Base-by-base conservation (phyloP, 2,329 filamentous ascomycete genomes). In the Aspergillus fischeri region DNA sequence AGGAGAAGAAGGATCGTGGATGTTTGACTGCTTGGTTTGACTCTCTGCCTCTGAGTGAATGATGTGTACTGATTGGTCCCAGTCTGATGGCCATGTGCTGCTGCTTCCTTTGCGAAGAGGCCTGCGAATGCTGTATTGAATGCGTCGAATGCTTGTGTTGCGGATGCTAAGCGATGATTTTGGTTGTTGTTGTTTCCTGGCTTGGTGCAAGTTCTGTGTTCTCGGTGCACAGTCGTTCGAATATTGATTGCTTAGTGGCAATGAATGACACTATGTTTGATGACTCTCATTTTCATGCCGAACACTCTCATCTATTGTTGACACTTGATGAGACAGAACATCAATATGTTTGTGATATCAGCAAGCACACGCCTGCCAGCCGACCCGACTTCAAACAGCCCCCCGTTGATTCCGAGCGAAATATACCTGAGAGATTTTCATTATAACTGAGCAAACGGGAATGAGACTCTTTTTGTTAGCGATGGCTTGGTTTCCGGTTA, bases 81-180 rank as follows among this genome's bases (percentile, higher is more conserved):
- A 63, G 62, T 58, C 44, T 63, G 24, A 55, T 62, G 57, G 61
- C 62, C 8, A 52, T 63, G 58, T 63, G 62, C 62, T 63, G 62
- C 44, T 63, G 62, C 28, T 63, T 63, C 54, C 58, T 63, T 17
- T 63, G 62, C 56, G 62, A 63, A 27, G 62, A 63, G 49, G 53
- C 56, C 7, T 63, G 62, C 51, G 62, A 63, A 45, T 63, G 62
- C 58, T 63, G 62, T 51, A 51, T 63, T 29, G 62, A 63, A 49
- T 58, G 55, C 35, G 51, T 48, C 10, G 52, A 54, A 28, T 63
- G 62, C 52, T 52, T 62, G 17, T 63, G 62, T 58, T 62, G 60
- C 53, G 61, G 52, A 41, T 54, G 44, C 41, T 54, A 28, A 49
- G 50, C 25, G 35, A 28, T 44, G 52, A 11, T 11, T 29, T 49